Base-by-base conservation (phyloP, 2,329 filamentous ascomycete species). In the Aspergillus candidus region DNA sequence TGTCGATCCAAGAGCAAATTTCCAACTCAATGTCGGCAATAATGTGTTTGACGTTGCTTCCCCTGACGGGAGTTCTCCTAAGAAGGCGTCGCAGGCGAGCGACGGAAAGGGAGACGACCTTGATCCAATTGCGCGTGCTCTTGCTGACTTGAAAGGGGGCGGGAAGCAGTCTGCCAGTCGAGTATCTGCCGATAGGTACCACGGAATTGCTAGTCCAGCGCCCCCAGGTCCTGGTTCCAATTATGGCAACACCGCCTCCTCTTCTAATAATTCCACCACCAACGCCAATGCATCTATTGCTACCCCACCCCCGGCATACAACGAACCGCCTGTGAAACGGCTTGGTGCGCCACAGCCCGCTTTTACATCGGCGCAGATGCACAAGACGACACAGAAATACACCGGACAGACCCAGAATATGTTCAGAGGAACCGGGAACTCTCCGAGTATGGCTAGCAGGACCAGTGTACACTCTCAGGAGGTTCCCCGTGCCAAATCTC, bases 111-210 rank as follows among this genome's bases (percentile, higher is more conserved):
- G 75, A 30, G 83, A 86, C 22, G 84, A 88, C 17, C 68, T 77
- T 12, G 93, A 98, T 58, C 93, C 93, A 0, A 95, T 98, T 60
- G 93, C 91, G 3, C 79, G 87, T 56, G 94, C 93, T 17, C 75
- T 98, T 6, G 93, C 91, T 10, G 91, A 98, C 59, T 76, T 98
- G 31, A 97, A 94, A 70, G 88, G 84, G 1, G 85, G 90, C 4
- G 78, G 75, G 12, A 97, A 97, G 67, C 84, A 90, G 55, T 79
- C 88, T 6, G 83, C 83, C 3, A 76, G 79, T 38, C 82, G 94
- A n/a, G 81, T 95, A 48, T 94, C 93, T n/a, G 93, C 90, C 13
- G 94, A 98, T 65, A 83, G 87, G 48, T 96, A 95, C 67, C 88
- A 94, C 60, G 91, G 93, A n/a, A 84, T 98, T 50, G 74, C 86